These are phyloP conservation scores for Melampsora americana DNA, from an alignment of 1,284 basidiomycete genomes.

Conservation along the genomic window DNA sequence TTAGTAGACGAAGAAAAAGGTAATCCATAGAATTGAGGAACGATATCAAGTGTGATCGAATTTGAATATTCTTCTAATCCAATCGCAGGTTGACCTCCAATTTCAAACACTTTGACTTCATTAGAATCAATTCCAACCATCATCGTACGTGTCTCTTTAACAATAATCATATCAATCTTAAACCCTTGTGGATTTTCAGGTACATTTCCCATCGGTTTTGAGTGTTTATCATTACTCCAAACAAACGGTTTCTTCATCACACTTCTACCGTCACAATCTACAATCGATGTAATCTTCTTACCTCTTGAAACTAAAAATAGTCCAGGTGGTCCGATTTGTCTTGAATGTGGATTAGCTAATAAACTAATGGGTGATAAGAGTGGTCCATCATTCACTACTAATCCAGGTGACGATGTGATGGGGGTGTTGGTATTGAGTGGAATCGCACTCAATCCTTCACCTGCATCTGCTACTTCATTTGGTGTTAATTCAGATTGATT, in stretches of 20 bases:
- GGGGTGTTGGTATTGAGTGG: no score
- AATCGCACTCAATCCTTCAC: no score
- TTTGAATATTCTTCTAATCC: slow-evolving; percentile 42
- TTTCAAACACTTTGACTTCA: slow-evolving; percentile 38
- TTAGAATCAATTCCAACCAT: slow-evolving; percentile 23
- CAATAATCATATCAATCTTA: slow-evolving; percentile 30
- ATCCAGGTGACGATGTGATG: no score
- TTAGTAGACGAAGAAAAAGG: background rate
- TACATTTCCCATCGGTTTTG: slow-evolving; percentile 65
- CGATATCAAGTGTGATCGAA: slow-evolving; percentile 25
- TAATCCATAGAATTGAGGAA: slow-evolving; percentile 17
- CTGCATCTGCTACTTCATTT: no score
- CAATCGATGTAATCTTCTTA: slow-evolving; percentile 75
- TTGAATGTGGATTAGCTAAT: slow-evolving; percentile 64
- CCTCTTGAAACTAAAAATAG: slow-evolving; percentile 80
- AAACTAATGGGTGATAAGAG: slow-evolving; percentile 72
- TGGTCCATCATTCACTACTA: slow-evolving; percentile 53
- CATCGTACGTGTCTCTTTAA: slow-evolving; percentile 25
- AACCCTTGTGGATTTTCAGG: slow-evolving; percentile 68
- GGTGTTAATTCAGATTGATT: no score
- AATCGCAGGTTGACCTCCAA: slow-evolving; percentile 30
- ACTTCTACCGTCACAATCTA: slow-evolving; percentile 73
- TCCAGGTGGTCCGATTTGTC: slow-evolving; percentile 76
- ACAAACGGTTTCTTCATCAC: slow-evolving; percentile 72
- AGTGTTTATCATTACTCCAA: slow-evolving; percentile 64